Evolutionary conservation across 345 rosid genomes (phyloP).

Genomic region (Pistacia integerrima): DNA sequence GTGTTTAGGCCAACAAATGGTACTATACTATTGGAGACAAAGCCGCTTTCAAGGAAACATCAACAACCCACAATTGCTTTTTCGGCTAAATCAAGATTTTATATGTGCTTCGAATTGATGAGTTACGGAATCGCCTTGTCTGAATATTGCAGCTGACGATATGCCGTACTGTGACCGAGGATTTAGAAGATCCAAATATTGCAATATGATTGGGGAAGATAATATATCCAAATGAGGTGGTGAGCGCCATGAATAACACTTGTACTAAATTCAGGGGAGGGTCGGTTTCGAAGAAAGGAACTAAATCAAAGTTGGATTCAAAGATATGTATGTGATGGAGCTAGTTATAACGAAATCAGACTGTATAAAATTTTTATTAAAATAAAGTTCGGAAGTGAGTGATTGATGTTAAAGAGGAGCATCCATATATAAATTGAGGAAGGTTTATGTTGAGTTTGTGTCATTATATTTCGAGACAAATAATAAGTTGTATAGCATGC

Average conservation of each 20-base stretch:
- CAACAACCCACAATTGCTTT: constrained; percentile 41
- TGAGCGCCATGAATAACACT: constrained; percentile 23
- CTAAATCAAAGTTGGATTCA: constrained; percentile 23
- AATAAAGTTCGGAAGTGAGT: constrained; percentile 20
- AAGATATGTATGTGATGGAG: constrained; percentile 10
- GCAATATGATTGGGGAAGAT: constrained; percentile 11
- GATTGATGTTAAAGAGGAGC: neutral
- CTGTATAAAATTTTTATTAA: neutral
- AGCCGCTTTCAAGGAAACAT: constrained; percentile 43
- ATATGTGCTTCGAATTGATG: constrained; percentile 1
- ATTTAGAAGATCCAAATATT: constrained; percentile 19
- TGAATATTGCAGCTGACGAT: neutral
- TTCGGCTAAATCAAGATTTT: neutral
- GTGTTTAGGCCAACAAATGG: constrained; percentile 38
- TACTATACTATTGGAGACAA: constrained; percentile 18
- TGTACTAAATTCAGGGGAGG: constrained; percentile 20
- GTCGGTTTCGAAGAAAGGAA: constrained; percentile 14
- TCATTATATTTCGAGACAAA: constrained; percentile 40
- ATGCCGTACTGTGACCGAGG: neutral
- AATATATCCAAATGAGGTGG: constrained; percentile 16
- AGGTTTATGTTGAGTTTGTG: constrained; percentile 19
- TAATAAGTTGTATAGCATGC: neutral
- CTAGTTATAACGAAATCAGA: constrained; percentile 35
- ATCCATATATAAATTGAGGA: constrained; percentile 18
- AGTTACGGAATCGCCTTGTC: neutral